Percentiles rank a stretch among this genome's conserved stretches.
Evolutionary conservation across 352 stramenopile species (phyloP).

Genomic region (Phytopythium oedochilum): DNA sequence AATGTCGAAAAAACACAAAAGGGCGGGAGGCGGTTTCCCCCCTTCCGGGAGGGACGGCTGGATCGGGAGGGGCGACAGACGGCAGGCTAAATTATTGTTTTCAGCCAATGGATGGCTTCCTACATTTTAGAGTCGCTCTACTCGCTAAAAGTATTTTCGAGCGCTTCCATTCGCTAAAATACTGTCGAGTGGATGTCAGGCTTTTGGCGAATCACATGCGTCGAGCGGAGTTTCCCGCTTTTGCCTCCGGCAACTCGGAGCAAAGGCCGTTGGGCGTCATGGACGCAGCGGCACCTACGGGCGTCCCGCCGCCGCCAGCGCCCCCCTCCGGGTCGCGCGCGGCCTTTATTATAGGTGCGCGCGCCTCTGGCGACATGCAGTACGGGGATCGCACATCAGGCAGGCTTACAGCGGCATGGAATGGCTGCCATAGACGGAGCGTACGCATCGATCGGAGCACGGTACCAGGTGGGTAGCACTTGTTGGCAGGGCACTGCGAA

Average conservation of each 20-base stretch:
- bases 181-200: too few species aligned
- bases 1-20: slow-evolving; percentile 12
- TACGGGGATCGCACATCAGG: too few species aligned
- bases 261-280: slow-evolving; percentile 1
- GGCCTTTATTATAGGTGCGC: slow-evolving; percentile 62
- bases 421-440: slow-evolving; percentile 38
- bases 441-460: slow-evolving; percentile 64
- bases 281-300: slow-evolving; percentile 1
- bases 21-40: background rate
- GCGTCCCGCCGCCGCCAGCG: slow-evolving; percentile 7
- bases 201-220: background rate
- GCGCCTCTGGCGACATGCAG: too few species aligned
- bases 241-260: background rate
- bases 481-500: background rate
- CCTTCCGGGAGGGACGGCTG: slow-evolving; percentile 6
- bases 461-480: slow-evolving; percentile 2
- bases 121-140: too few species aligned
- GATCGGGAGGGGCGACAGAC: slow-evolving; percentile 11
- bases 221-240: background rate
- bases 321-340: slow-evolving; percentile 28
- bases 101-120: too few species aligned
- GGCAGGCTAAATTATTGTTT: background rate
- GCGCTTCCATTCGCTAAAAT: too few species aligned
- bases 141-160: too few species aligned
- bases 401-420: background rate